Evolutionary conservation across 1,284 basidiomycete species (phyloP).

Genomic region (Rhodotorula sp.): DNA sequence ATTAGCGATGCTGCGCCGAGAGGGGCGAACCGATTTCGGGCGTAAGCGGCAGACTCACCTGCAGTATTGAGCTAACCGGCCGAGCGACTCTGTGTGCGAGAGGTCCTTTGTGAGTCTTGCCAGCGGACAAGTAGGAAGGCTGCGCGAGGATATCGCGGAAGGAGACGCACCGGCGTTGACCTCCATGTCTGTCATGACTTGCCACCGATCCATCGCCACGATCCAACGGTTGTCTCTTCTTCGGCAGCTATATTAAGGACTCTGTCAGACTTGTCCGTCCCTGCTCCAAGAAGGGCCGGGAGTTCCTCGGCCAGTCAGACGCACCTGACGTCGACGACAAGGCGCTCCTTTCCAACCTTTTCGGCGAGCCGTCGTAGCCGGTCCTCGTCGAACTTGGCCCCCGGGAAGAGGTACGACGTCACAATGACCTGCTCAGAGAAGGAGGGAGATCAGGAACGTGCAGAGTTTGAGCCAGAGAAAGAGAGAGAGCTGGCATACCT

Average conservation of each 20-base stretch:
- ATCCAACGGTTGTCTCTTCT: slow-evolving; percentile 76
- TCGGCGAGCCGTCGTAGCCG: slow-evolving; percentile 65
- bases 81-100: slow-evolving; percentile 61
- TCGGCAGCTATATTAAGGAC: slow-evolving; percentile 83
- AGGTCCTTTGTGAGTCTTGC: background rate
- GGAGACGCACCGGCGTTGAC: slow-evolving; percentile 67
- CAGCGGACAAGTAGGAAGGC: too few species aligned
- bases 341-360: slow-evolving; percentile 75
- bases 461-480: background rate
- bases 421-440: slow-evolving; percentile 73
- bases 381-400: slow-evolving; percentile 71
- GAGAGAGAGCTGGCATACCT: slow-evolving; percentile 57
- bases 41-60: slow-evolving; percentile 55
- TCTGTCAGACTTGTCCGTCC: too few species aligned
- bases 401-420: slow-evolving; percentile 91
- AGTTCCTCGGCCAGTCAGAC: background rate
- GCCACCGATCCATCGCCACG: slow-evolving; percentile 99
- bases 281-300: too few species aligned
- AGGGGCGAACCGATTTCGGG: too few species aligned
- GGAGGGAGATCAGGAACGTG: background rate
- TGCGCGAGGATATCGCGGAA: slow-evolving; percentile 5
- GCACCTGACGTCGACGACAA: slow-evolving; percentile 94
- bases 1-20: too few species aligned
- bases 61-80: slow-evolving; percentile 70
- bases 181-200: slow-evolving; percentile 90